Base-by-base conservation (phyloP, 257 asterid genomes). In the Solanum bulbocastanum region DNA sequence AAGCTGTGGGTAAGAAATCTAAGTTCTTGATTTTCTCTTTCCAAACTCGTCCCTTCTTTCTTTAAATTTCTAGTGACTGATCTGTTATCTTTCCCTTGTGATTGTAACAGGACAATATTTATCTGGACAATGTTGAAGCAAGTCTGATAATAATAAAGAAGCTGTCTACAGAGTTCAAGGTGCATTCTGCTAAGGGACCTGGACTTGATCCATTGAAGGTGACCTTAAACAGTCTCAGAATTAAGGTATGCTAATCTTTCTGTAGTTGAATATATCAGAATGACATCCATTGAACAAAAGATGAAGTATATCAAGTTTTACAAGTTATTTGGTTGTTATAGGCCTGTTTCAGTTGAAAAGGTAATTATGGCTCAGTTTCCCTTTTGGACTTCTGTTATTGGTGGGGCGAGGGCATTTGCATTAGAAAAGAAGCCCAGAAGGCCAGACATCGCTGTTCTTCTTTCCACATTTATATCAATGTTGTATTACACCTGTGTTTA, bases 1-100 rank as follows among this genome's bases (percentile, higher is more conserved):
- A 92, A 92, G 90, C 96, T 93, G 60, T 95, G 98, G 99, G 98
- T 96, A 93, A 88, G 97, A 35, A 83, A 49, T 78, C 44, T 9
- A 5, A 5, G 20, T 82, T 46, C 69, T 82, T 82, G 12, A 30
- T 30, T 46, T 81, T 22, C 27, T 81, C 20, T 30, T 49, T 10
- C 44, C 85, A 18, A 81, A 81, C 85, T 81, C 69, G 4, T 18
- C 69, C 27, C 12, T 10, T 49, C 30, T 82, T 52, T 18, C 10
- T 82, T 52, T 49, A 49, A 18, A 82, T 49, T 18, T 18, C 44
- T 81, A 81, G 15, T 27, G 30, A 30, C 85, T 27, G 20, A 14
- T 82, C 42, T 82, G 18, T 30, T 14, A 49, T 81, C 42, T 81
- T 46, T 30, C 30, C 85, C 30, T 30, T 81, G 42, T 82, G 86